Evolutionary conservation across 2,329 filamentous ascomycete species (phyloP).

Genomic region (Xylaria sp.): DNA sequence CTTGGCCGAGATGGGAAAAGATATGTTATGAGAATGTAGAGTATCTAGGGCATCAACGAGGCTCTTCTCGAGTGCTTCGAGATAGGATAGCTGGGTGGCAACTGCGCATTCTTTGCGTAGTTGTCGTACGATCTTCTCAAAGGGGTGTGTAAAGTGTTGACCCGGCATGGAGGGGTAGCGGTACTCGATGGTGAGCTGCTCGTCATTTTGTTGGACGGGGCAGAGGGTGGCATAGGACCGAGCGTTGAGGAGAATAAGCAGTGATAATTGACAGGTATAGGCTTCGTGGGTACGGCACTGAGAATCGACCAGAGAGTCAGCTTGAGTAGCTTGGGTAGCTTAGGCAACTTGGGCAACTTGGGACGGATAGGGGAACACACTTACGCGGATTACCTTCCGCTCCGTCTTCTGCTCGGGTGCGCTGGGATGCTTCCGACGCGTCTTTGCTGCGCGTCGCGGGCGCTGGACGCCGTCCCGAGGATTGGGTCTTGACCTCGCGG

Average conservation of each 20-base stretch:
- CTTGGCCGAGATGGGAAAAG: background rate
- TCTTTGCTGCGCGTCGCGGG: background rate
- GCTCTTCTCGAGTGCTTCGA: background rate
- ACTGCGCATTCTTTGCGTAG: conserved; percentile 7
- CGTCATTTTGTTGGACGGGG: conserved; percentile 28
- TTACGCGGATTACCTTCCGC: conserved; percentile 21
- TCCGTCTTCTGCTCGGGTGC: background rate
- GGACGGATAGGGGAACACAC: background rate
- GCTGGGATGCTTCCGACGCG: background rate
- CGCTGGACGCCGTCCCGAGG: background rate
- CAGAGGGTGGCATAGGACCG: conserved; percentile 28
- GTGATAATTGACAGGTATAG: conserved; percentile 30
- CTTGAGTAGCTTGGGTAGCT: background rate
- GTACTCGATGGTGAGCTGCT: conserved; percentile 28
- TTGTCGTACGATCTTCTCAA: conserved; percentile 15
- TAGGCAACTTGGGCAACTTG: background rate
- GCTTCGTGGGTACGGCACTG: conserved; percentile 25
- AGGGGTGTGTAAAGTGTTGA: no score
- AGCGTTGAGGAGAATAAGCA: conserved; percentile 29
- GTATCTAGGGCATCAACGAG: background rate
- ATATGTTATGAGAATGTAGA: background rate
- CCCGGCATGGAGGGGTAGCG: conserved; percentile 16
- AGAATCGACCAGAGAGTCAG: conserved; percentile 2
- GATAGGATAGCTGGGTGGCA: background rate
- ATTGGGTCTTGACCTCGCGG: background rate